A percentile compares a stretch with the other conserved stretches of the same genome.
phyloP scores from a whole-genome alignment of 352 stramenopile genomes.

The Halophytophthora batemanensis region DNA sequence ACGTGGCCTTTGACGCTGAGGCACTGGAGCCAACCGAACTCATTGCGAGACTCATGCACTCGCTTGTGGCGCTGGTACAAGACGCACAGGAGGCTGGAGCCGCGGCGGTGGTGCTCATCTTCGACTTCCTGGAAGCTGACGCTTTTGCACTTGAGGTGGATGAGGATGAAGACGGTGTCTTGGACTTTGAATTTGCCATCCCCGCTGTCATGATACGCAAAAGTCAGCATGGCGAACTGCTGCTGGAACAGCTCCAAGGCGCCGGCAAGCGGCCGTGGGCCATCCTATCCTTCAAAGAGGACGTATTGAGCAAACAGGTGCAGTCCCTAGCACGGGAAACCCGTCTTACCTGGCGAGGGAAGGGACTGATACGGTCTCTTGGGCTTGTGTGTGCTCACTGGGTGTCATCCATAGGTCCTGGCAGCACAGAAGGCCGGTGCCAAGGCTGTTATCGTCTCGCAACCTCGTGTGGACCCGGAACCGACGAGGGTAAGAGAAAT shows the following conservation, averaged over 20 bases:
- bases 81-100: slow-evolving; percentile 63
- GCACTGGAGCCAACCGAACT: slow-evolving; percentile 56
- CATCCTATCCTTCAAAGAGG: slow-evolving; percentile 58
- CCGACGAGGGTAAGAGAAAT: slow-evolving; percentile 33
- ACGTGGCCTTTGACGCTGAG: slow-evolving; percentile 50
- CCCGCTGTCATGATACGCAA: slow-evolving; percentile 71
- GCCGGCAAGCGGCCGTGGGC: slow-evolving; percentile 31
- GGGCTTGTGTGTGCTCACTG: neutral
- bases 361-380: neutral
- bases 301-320: slow-evolving; percentile 72
- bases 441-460: slow-evolving; percentile 58
- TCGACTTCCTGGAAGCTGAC: slow-evolving; percentile 69
- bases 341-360: neutral
- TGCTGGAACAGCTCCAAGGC: slow-evolving; percentile 48
- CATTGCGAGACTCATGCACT: slow-evolving; percentile 61
- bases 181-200: slow-evolving; percentile 54
- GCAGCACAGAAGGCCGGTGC: slow-evolving; percentile 58
- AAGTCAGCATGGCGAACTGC: slow-evolving; percentile 41
- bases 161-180: slow-evolving; percentile 29
- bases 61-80: slow-evolving; percentile 68
- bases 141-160: slow-evolving; percentile 53
- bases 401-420: slow-evolving; percentile 35
- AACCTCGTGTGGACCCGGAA: slow-evolving; percentile 51
- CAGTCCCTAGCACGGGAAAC: neutral
- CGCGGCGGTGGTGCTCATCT: slow-evolving; percentile 52